A percentile compares a stretch with the other conserved stretches of the same genome.
Evolutionary conservation across 768 basidiomycete species (phyloP).

Genomic region (Boletus reticulatus): DNA sequence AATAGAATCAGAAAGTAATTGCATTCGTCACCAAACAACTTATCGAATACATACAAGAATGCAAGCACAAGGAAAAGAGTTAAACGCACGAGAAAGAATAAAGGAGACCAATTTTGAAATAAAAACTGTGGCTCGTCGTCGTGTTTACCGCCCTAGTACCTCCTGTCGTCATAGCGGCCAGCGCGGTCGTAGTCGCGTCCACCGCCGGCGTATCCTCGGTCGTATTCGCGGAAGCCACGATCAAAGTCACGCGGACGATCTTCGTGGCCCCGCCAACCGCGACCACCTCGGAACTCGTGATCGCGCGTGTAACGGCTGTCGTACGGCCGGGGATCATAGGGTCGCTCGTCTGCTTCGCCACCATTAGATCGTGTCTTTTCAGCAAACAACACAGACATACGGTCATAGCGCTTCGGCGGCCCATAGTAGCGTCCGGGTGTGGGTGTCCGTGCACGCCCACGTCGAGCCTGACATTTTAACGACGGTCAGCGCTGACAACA

Average conservation of each 20-base stretch:
- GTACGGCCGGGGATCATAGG: constrained; percentile 90
- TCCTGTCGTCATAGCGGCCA: constrained; percentile 42
- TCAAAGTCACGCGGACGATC: constrained; percentile 28
- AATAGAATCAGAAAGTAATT: constrained; percentile 4
- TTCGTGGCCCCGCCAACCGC: constrained; percentile 31
- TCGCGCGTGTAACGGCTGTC: constrained; percentile 82
- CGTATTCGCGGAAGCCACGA: constrained; percentile 44
- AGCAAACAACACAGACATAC: constrained; percentile 37
- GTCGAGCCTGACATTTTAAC: constrained; percentile 60
- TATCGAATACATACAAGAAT: constrained; percentile 24
- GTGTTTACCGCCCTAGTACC: constrained; percentile 32
- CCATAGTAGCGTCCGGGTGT: constrained; percentile 96
- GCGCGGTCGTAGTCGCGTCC: constrained; percentile 40
- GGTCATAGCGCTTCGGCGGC: constrained; percentile 76
- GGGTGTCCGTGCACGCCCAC: constrained; percentile 85
- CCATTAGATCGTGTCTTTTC: neutral
- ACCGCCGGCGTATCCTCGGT: constrained; percentile 31
- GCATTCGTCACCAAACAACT: constrained; percentile 21
- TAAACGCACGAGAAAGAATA: neutral
- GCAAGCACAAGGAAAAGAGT: constrained; percentile 1
- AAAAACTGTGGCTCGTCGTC: neutral
- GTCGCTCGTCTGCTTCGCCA: constrained; percentile 62
- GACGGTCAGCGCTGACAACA: constrained; percentile 1
- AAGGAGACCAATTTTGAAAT: neutral
- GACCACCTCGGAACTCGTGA: constrained; percentile 48